These are phyloP conservation scores for Takashimella koratensis DNA, from an alignment of 1,284 basidiomycete genomes.

Conservation along the genomic window DNA sequence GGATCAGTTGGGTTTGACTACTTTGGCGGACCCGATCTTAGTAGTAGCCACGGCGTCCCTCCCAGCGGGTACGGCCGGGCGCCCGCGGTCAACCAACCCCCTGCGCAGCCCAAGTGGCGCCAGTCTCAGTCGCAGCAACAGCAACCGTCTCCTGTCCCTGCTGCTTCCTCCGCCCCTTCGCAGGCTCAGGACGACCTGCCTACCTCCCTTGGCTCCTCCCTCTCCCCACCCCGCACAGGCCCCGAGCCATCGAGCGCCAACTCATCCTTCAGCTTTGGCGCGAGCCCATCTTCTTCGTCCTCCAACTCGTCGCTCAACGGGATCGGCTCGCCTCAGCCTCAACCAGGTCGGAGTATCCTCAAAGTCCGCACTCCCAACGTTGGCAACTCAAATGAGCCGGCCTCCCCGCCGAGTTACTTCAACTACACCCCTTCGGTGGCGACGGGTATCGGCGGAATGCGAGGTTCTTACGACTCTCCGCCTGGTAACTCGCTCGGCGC, in stretches of 20 bases:
- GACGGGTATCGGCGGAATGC: slow-evolving; percentile 48
- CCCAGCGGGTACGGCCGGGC: slow-evolving; percentile 15
- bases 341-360: slow-evolving; percentile 41
- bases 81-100: slow-evolving; percentile 35
- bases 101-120: slow-evolving; percentile 45
- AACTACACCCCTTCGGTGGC: slow-evolving; percentile 50
- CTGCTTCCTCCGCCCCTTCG: slow-evolving; percentile 6
- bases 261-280: neutral
- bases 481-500: neutral
- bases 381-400: slow-evolving; percentile 11
- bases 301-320: slow-evolving; percentile 29
- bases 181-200: slow-evolving; percentile 5
- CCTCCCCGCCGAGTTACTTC: slow-evolving; percentile 38
- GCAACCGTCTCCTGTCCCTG: too few species aligned
- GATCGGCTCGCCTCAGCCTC: slow-evolving; percentile 24
- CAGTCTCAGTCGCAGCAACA: slow-evolving; percentile 33
- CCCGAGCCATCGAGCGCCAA: neutral
- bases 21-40: slow-evolving; percentile 58
- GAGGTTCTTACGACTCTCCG: slow-evolving; percentile 13
- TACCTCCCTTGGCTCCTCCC: slow-evolving; percentile 15
- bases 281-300: slow-evolving; percentile 19
- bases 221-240: neutral
- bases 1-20: slow-evolving; percentile 56
- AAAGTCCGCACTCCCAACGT: slow-evolving; percentile 31
- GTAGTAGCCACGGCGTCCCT: neutral